A percentile compares a stretch with the other conserved stretches of the same genome.
phyloP scores from a whole-genome alignment of 129 eudicot species.

The Flaveria ramosissima region DNA sequence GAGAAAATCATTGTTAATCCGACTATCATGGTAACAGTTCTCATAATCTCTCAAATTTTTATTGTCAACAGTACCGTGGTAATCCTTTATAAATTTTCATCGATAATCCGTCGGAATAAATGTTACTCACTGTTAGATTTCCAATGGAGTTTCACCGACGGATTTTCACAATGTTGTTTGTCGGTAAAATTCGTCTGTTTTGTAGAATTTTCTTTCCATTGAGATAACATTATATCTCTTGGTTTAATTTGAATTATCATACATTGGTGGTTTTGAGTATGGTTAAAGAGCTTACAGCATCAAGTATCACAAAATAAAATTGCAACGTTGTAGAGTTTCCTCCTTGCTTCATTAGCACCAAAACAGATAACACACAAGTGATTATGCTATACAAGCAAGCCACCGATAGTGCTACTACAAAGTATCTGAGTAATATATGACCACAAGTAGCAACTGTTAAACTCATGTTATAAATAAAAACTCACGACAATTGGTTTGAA shows the following conservation, averaged over 20 bases:
- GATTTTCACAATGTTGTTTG: too few species aligned
- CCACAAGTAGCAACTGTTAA: background rate
- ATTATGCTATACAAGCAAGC: slow-evolving; percentile 59
- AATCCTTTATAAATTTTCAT: too few species aligned
- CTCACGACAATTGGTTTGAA: too few species aligned
- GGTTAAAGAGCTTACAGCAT: slow-evolving; percentile 53
- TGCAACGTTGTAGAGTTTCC: slow-evolving; percentile 31
- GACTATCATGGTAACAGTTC: too few species aligned
- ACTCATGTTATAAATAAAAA: background rate
- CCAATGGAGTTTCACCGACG: too few species aligned
- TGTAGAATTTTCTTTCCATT: too few species aligned
- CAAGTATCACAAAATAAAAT: slow-evolving; percentile 48
- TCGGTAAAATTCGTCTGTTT: too few species aligned
- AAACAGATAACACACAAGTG: slow-evolving; percentile 40
- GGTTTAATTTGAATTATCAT: background rate
- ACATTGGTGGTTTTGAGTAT: background rate
- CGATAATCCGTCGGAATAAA: too few species aligned
- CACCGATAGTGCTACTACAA: slow-evolving; percentile 63
- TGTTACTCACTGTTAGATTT: too few species aligned
- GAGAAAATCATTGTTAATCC: too few species aligned
- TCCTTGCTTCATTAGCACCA: slow-evolving; percentile 44
- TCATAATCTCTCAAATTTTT: too few species aligned
- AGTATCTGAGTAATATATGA: slow-evolving; percentile 52
- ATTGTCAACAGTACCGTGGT: too few species aligned
- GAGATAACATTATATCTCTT: background rate